Base-by-base conservation (phyloP, 2,329 filamentous ascomycete species). In the Geosmithia flava region DNA sequence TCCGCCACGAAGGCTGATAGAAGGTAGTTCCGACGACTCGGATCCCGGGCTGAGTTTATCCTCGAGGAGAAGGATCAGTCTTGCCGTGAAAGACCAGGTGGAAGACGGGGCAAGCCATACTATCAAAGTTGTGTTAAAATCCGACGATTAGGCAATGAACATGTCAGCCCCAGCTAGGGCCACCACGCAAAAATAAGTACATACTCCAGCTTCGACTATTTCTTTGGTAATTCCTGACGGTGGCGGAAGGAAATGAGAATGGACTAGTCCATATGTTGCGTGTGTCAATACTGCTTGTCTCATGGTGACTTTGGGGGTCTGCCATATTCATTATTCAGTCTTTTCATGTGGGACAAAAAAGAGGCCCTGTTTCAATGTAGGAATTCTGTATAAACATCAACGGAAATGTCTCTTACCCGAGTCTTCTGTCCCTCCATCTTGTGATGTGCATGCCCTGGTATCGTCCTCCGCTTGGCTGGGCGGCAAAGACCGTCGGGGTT, bases 131-230 rank as follows among this genome's bases (percentile, higher is more conserved):
- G 19, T 30, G 47, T 51, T 29, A 20, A 29, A 5, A 1, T 1
- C 4, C 7, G 46, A 45, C 39, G 0, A 23, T 3, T 7, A 33
- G 16, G 11, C 16, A 20, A 39, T 19, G 42, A 8, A 39, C 10
- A 10, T 7, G 29, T 30, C 11, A 6, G 29, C 29, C 11, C 11
- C 29, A 30, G 11, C 11, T 7, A 11, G 29, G 11, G 29, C 29
- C 6, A 7, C 6, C 11, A 11, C 11, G 29, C 29, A 6, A 11
- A 11, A 7, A 30, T 30, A 6, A 41, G 27, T 4, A 58, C 62
- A 48, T 48, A 68, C 65, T 65, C 65, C 65, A 68, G 13, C 57
- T 59, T 3, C 59, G 55, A 41, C 53, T 59, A 20, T 61, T 60
- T 13, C 54, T 55, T n/a, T 59, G 52, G 0, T 53, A 54, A 37